These are phyloP conservation scores for Pontederia paniculata DNA, from an alignment of 176 grass and related monocot species.

Conservation along the genomic window DNA sequence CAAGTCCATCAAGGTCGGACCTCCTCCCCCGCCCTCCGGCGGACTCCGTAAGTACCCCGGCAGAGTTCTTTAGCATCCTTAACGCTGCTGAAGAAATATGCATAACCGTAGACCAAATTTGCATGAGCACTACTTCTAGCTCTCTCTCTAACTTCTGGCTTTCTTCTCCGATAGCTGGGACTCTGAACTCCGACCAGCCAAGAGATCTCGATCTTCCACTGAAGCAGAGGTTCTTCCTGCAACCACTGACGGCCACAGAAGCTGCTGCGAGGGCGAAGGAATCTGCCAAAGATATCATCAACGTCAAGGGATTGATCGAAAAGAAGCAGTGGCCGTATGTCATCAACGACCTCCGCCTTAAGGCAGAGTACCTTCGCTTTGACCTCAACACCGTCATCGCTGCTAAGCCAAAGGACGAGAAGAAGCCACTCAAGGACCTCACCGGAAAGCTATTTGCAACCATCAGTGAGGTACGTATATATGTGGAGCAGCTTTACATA, in stretches of 20 bases:
- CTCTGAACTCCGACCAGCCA: slow-evolving; percentile 55
- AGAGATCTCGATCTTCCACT: slow-evolving; percentile 51
- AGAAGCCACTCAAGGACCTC: slow-evolving; percentile 68
- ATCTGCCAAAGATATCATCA: slow-evolving; percentile 78
- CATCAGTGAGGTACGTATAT: slow-evolving; percentile 38
- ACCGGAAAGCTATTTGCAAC: slow-evolving; percentile 56
- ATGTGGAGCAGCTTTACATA: not conserved
- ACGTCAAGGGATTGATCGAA: slow-evolving; percentile 72
- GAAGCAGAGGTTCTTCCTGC: slow-evolving; percentile 64
- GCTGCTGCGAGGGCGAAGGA: slow-evolving; percentile 61
- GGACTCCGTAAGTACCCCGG: slow-evolving; percentile 59
- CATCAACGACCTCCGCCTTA: slow-evolving; percentile 74
- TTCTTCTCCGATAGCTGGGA: slow-evolving; percentile 39
- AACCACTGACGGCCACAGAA: slow-evolving; percentile 43
- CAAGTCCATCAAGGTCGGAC: slow-evolving; percentile 27
- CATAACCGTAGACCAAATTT: not conserved
- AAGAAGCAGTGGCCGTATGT: slow-evolving; percentile 94
- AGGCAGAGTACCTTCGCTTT: slow-evolving; percentile 55
- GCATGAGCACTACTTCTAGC: not conserved
- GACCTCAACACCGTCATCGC: slow-evolving; percentile 81
- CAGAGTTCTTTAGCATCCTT: not conserved
- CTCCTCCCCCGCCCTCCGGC: slow-evolving; percentile 42
- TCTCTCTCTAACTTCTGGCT: not conserved
- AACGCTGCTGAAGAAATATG: not conserved
- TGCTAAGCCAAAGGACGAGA: slow-evolving; percentile 85